Evolutionary conservation across 352 stramenopile species (phyloP).

Genomic region (Phytophthora aleatoria): DNA sequence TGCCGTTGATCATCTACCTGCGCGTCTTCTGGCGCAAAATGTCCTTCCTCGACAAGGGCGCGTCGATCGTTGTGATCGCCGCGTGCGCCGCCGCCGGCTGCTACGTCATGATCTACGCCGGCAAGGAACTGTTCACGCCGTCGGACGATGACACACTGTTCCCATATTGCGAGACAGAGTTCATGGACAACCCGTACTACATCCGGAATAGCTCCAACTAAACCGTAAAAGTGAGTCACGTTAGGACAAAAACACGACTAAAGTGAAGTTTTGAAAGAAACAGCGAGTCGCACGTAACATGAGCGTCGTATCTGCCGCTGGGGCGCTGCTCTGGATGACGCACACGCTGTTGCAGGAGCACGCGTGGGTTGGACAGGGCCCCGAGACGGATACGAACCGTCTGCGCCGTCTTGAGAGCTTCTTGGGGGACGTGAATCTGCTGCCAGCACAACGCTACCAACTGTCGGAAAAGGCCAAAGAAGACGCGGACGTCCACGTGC

Average conservation of each 20-base stretch:
- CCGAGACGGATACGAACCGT: background rate
- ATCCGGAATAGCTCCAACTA: slow-evolving; percentile 41
- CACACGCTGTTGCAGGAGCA: slow-evolving; percentile 37
- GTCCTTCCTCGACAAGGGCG: slow-evolving; percentile 50
- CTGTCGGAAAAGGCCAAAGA: slow-evolving; percentile 1
- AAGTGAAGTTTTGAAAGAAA: too few species aligned
- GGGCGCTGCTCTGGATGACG: slow-evolving; percentile 49
- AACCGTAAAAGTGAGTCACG: background rate
- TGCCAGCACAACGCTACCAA: slow-evolving; percentile 28
- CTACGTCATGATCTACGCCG: slow-evolving; percentile 62
- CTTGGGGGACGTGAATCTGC: slow-evolving; percentile 43
- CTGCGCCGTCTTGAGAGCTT: slow-evolving; percentile 21
- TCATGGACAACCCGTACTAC: slow-evolving; percentile 54
- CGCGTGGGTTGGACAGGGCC: slow-evolving; percentile 15
- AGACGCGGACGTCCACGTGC: slow-evolving; percentile 34
- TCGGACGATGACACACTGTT: slow-evolving; percentile 42
- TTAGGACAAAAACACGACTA: too few species aligned
- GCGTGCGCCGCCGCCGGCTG: slow-evolving; percentile 51
- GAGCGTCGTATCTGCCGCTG: slow-evolving; percentile 22
- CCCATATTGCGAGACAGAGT: slow-evolving; percentile 57
- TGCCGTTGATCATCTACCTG: slow-evolving; percentile 60
- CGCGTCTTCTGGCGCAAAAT: slow-evolving; percentile 47
- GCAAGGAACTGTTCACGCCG: slow-evolving; percentile 57
- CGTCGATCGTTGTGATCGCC: slow-evolving; percentile 42
- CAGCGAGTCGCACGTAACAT: background rate